These are phyloP conservation scores for Neoascochyta sp. DNA, from an alignment of 2,329 filamentous ascomycete genomes.

Conservation along the genomic window DNA sequence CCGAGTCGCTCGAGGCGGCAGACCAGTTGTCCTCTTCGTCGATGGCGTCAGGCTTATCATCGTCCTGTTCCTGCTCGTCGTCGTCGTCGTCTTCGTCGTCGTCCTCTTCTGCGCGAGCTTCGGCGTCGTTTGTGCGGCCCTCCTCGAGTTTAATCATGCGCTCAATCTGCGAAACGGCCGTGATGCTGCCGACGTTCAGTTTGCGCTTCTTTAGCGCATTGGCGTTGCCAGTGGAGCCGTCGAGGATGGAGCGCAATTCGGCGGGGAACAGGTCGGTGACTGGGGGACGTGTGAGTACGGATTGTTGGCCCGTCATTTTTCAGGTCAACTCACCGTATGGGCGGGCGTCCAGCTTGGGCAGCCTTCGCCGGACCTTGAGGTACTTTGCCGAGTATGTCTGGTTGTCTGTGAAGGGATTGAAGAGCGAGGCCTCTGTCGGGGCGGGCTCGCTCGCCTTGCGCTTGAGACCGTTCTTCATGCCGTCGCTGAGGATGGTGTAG, in stretches of 20 bases:
- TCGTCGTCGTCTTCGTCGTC: slow-evolving; percentile 46
- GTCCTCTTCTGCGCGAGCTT: slow-evolving; percentile 43
- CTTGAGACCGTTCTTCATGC: slow-evolving; percentile 43
- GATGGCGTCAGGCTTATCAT: slow-evolving; percentile 51
- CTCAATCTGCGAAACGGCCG: slow-evolving; percentile 30
- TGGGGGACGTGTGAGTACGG: slow-evolving; percentile 20
- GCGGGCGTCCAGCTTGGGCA: slow-evolving; percentile 54
- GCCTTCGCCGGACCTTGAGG: slow-evolving; percentile 52
- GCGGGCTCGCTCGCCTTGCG: slow-evolving; percentile 37
- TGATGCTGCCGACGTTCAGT: slow-evolving; percentile 33
- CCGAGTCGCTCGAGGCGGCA: slow-evolving; percentile 56
- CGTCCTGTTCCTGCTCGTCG: slow-evolving; percentile 46
- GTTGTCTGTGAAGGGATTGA: slow-evolving; percentile 61
- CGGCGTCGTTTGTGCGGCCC: slow-evolving; percentile 44
- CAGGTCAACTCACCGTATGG: slow-evolving; percentile 50
- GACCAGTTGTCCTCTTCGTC: slow-evolving; percentile 56
- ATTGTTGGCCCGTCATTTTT: not conserved
- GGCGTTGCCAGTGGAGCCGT: slow-evolving; percentile 28
- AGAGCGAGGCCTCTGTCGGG: slow-evolving; percentile 37
- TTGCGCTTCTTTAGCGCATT: slow-evolving; percentile 31
- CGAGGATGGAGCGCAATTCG: slow-evolving; percentile 55
- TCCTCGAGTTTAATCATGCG: slow-evolving; percentile 46
- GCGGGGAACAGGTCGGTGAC: slow-evolving; percentile 57
- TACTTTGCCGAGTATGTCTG: slow-evolving; percentile 59
- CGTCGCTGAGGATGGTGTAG: slow-evolving; percentile 54